Evolutionary conservation across 2,329 filamentous ascomycete genomes (phyloP), one percentile per base, ranked within the genome.

Genomic region (Talaromyces sp.): DNA sequence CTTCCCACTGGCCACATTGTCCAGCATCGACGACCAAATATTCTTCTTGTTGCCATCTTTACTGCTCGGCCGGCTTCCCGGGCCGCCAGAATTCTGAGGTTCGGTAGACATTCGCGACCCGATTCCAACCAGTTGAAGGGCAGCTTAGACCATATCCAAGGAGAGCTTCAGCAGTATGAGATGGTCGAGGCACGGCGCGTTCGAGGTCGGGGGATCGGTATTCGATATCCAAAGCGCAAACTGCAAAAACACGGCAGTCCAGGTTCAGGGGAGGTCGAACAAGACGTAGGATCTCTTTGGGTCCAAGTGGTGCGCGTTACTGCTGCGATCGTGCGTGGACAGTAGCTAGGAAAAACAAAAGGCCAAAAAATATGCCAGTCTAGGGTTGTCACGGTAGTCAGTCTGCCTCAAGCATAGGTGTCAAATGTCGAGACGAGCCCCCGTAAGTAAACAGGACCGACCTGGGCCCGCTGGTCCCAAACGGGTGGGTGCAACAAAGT

Each of bases 1-100:
- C 81, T 95, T 96, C 67, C 91, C 92, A 77, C 90, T 96, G 69
- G 93, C 92, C 68, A 95, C 93, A 59, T 87, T 89, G 76, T 96
- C 91, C 68, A 97, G 83, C 89, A 97, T 91, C 52, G 91, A 92
- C 64, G 90, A 93, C 94, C 94, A 97, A 77, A 97, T 88, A 73
- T 96, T 91, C 78, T 91, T 91, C 79, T 91, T 93, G 66, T 80
- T 78, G 52, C 79, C 79, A 75, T 89, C 88, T 69, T 90, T 88
- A 76, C 81, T 83, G 40, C 76, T 73, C 36, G 78, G 74, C 56
- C 76, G 73, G 69, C 76, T 78, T 65, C 73, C 72, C 50, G 68
- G 61, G 56, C 69, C 68, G 59, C 70, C 72, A 62, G 69, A 70
- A 66, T 68, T 73, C 63, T 75, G 72, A 67, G 68, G 76, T 65